A percentile compares a stretch with the other conserved stretches of the same genome.
Evolutionary conservation across 495 filamentous ascomycete species (phyloP).

Genomic region (Mycothermus thermophilus): DNA sequence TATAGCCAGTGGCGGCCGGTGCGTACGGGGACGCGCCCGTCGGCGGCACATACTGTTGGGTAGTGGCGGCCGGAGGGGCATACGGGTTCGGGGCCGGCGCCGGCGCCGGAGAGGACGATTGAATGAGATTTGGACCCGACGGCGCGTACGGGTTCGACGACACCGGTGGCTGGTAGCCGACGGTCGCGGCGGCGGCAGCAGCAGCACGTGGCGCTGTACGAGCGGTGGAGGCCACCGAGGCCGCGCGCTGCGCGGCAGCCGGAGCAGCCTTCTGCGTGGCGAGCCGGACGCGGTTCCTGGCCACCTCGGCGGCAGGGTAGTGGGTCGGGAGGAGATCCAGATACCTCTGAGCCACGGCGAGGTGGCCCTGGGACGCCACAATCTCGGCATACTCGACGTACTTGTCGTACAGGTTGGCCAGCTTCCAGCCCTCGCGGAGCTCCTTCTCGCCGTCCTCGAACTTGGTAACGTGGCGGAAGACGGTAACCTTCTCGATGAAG

Average conservation of each 20-base stretch:
- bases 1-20: conserved; percentile 21
- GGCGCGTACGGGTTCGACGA: conserved; percentile 25
- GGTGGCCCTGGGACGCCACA: conserved; percentile 75
- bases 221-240: conserved; percentile 13
- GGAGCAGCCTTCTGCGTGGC: conserved; percentile 56
- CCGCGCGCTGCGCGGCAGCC: conserved; percentile 19
- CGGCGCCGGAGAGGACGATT: conserved; percentile 14
- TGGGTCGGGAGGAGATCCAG: conserved; percentile 73
- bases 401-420: conserved; percentile 77
- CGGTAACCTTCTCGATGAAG: conserved; percentile 95
- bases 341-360: conserved; percentile 80
- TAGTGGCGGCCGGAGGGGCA: conserved; percentile 37
- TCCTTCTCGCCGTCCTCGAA: conserved; percentile 68
- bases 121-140: conserved; percentile 10
- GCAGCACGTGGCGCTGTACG: too few relatives aligned
- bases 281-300: conserved; percentile 71
- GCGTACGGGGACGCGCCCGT: conserved; percentile 20
- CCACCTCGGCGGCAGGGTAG: conserved; percentile 80
- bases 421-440: conserved; percentile 70
- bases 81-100: conserved; percentile 46
- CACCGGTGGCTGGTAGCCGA: conserved; percentile 26
- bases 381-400: conserved; percentile 97
- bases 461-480: conserved; percentile 88
- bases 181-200: conserved; percentile 18
- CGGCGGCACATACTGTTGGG: conserved; percentile 21